These are phyloP conservation scores for Metarhizium guizhouense DNA, from an alignment of 2,329 filamentous ascomycete species.

Conservation along the genomic window DNA sequence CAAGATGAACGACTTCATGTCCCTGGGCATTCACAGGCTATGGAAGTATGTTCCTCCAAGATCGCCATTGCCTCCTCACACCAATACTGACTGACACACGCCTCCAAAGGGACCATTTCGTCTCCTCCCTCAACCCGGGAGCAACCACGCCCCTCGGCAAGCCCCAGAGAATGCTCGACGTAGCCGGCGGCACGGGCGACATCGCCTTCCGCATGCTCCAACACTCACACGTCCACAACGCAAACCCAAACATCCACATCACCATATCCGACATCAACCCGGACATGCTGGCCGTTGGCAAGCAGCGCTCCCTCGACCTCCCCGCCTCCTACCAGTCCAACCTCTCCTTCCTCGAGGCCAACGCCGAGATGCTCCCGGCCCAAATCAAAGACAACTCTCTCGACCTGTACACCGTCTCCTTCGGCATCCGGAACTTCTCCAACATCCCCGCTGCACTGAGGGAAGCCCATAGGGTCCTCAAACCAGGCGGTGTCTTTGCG, in stretches of 20 bases:
- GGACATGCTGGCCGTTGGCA: constrained; percentile 84
- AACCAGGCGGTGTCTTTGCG: constrained; percentile 91
- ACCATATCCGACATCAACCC: constrained; percentile 95
- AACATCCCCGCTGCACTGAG: constrained; percentile 75
- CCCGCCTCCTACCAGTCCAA: constrained; percentile 45
- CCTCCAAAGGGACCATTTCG: constrained; percentile 67
- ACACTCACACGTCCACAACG: constrained; percentile 72
- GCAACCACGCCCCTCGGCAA: constrained; percentile 34
- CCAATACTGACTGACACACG: background rate
- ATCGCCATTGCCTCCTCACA: no score
- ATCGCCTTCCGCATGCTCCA: constrained; percentile 95
- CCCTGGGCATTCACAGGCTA: constrained; percentile 86
- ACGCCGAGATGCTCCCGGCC: constrained; percentile 66
- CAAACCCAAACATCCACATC: constrained; percentile 69
- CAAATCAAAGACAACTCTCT: constrained; percentile 61
- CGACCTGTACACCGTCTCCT: constrained; percentile 94
- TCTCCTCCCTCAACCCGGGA: constrained; percentile 82
- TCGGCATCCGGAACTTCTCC: constrained; percentile 95
- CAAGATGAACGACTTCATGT: constrained; percentile 99
- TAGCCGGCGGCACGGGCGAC: constrained; percentile 93
- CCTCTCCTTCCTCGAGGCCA: constrained; percentile 77
- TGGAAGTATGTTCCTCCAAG: constrained; percentile 59
- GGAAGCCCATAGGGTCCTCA: constrained; percentile 81
- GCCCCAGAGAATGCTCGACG: constrained; percentile 75
- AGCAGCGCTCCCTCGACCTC: constrained; percentile 59